These are phyloP conservation scores for Colletotrichum musicola DNA, from an alignment of 2,329 filamentous ascomycete genomes.

Conservation along the genomic window DNA sequence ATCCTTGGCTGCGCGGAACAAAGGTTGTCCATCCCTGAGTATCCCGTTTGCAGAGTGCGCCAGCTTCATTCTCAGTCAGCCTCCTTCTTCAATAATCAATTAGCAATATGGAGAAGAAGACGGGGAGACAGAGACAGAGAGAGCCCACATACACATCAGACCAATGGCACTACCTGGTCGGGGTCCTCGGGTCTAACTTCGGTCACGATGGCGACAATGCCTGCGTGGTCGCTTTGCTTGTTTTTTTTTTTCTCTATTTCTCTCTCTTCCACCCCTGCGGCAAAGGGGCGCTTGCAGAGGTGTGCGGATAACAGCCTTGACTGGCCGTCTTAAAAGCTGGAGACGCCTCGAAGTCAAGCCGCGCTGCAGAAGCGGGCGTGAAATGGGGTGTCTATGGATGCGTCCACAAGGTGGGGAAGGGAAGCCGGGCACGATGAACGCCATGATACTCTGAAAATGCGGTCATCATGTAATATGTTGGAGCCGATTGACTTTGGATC, in stretches of 20 bases:
- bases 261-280: not conserved
- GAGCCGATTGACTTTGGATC: conserved; percentile 26
- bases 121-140: conserved; percentile 1
- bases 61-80: conserved; percentile 36
- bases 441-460: conserved; percentile 37
- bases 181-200: conserved; percentile 7
- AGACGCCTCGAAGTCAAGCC: conserved; percentile 26
- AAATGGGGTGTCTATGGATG: conserved; percentile 22
- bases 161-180: conserved; percentile 29
- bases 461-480: conserved; percentile 39
- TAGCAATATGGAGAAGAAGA: too few species aligned
- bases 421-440: conserved; percentile 10
- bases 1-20: conserved; percentile 36
- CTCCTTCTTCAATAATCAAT: conserved; percentile 12
- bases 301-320: conserved; percentile 23
- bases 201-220: conserved; percentile 36
- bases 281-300: conserved; percentile 23
- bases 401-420: conserved; percentile 28
- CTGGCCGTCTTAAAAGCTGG: conserved; percentile 22
- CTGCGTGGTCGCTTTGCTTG: conserved; percentile 15
- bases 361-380: conserved; percentile 35
- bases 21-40: conserved; percentile 21
- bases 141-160: not conserved
- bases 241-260: not conserved
- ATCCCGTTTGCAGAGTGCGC: conserved; percentile 33